These are phyloP conservation scores for Rhizopogon vinicolor DNA, from an alignment of 768 basidiomycete genomes.

Conservation along the genomic window DNA sequence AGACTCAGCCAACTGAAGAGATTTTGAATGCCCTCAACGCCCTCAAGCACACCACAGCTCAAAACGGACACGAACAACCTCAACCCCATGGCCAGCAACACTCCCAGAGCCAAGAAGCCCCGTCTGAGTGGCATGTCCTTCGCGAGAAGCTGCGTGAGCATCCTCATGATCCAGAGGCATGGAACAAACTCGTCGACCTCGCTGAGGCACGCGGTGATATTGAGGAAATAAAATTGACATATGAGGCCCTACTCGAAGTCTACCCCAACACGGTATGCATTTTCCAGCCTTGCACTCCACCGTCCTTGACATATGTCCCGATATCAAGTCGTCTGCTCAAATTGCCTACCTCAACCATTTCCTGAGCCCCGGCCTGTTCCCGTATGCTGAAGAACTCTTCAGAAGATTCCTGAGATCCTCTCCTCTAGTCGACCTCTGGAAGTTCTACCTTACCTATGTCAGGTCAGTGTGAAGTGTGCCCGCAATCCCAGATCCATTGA, in stretches of 20 bases:
- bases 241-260: slow-evolving; percentile 75
- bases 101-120: slow-evolving; percentile 28
- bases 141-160: slow-evolving; percentile 58
- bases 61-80: slow-evolving; percentile 23
- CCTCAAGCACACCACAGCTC: slow-evolving; percentile 24
- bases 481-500: slow-evolving; percentile 8
- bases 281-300: slow-evolving; percentile 16
- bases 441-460: slow-evolving; percentile 91
- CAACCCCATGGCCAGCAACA: slow-evolving; percentile 15
- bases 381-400: slow-evolving; percentile 84
- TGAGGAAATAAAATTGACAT: slow-evolving; percentile 74
- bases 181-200: slow-evolving; percentile 73
- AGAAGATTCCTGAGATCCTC: slow-evolving; percentile 80
- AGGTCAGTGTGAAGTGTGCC: slow-evolving; percentile 46
- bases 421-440: slow-evolving; percentile 88
- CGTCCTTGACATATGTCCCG: slow-evolving; percentile 14
- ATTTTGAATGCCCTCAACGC: slow-evolving; percentile 31
- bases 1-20: slow-evolving; percentile 32
- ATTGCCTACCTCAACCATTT: slow-evolving; percentile 82
- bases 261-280: slow-evolving; percentile 85
- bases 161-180: slow-evolving; percentile 71
- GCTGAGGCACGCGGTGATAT: slow-evolving; percentile 77
- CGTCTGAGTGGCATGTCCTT: slow-evolving; percentile 65
- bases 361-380: slow-evolving; percentile 59
- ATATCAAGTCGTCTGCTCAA: slow-evolving; percentile 69